phyloP scores from a whole-genome alignment of 139 green algal species.

The Mesotaenium endlicherianum region DNA sequence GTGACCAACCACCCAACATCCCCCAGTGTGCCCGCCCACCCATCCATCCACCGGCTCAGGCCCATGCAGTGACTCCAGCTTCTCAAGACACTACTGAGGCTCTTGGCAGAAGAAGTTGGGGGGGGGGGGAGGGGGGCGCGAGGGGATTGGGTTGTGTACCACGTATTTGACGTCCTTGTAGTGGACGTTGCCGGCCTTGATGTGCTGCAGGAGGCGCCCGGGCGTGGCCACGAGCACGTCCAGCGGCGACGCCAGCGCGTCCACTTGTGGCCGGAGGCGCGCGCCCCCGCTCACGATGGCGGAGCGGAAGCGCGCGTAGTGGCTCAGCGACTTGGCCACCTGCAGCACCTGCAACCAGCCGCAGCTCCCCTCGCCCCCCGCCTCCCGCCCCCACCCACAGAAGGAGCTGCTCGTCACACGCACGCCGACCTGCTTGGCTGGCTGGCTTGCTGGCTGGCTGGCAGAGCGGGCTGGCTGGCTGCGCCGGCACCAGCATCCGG shows the following conservation, averaged over 20 bases:
- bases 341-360: conserved; percentile 66
- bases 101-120: no score
- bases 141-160: no score
- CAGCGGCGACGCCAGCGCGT: conserved; percentile 63
- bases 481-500: no score
- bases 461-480: no score
- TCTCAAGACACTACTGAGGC: no score
- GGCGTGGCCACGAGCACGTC: conserved; percentile 89
- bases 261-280: conserved; percentile 56
- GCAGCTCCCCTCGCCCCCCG: no score
- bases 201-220: conserved; percentile 76
- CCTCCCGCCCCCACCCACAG: no score
- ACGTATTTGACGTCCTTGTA: conserved; percentile 74
- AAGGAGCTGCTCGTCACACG: no score
- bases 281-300: conserved; percentile 48
- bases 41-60: neutral
- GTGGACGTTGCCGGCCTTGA: conserved; percentile 73
- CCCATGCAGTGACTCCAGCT: no score
- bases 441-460: no score
- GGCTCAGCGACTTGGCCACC: conserved; percentile 81
- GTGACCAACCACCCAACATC: neutral
- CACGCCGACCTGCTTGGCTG: no score
- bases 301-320: conserved; percentile 80
- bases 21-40: neutral
- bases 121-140: no score